phyloP scores from a whole-genome alignment of 768 basidiomycete species.

The Boletus rubroflammeus region DNA sequence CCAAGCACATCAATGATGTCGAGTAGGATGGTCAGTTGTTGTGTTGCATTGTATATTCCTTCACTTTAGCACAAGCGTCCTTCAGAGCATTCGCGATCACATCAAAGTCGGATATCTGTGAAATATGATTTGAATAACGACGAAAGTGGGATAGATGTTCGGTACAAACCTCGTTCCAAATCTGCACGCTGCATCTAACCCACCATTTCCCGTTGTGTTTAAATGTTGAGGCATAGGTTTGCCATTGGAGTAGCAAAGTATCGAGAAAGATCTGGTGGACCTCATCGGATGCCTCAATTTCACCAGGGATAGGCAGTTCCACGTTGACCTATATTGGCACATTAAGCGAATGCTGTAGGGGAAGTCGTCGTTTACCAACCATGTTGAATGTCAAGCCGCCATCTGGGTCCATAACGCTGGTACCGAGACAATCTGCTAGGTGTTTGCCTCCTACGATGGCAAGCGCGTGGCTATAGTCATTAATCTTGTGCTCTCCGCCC shows the following conservation, averaged over 20 bases:
- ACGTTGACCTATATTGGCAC: slow-evolving; percentile 36
- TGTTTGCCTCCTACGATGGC: slow-evolving; percentile 63
- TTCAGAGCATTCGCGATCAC: slow-evolving; percentile 26
- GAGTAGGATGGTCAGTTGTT: neutral
- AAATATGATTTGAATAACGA: neutral
- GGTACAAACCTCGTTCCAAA: slow-evolving; percentile 31
- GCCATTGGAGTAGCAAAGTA: slow-evolving; percentile 23
- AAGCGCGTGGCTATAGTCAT: slow-evolving; percentile 63
- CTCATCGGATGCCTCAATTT: slow-evolving; percentile 20
- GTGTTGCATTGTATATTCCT: slow-evolving; percentile 2
- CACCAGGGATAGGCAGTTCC: slow-evolving; percentile 34
- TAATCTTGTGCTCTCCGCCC: slow-evolving; percentile 74
- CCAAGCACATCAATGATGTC: neutral
- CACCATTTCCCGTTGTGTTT: slow-evolving; percentile 33
- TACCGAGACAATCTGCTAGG: slow-evolving; percentile 59
- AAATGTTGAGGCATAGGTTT: slow-evolving; percentile 8
- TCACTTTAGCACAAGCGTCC: slow-evolving; percentile 21
- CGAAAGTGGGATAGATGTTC: neutral
- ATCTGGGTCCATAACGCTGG: slow-evolving; percentile 56
- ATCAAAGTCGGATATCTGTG: slow-evolving; percentile 33
- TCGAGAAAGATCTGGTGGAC: slow-evolving; percentile 14
- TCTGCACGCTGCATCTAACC: slow-evolving; percentile 29
- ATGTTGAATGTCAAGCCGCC: slow-evolving; percentile 65
- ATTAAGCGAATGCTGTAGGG: neutral
- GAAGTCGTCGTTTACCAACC: slow-evolving; percentile 38